Evolutionary conservation across 208 protist species (phyloP).

Genomic region (Tritrichomonas foetus): DNA sequence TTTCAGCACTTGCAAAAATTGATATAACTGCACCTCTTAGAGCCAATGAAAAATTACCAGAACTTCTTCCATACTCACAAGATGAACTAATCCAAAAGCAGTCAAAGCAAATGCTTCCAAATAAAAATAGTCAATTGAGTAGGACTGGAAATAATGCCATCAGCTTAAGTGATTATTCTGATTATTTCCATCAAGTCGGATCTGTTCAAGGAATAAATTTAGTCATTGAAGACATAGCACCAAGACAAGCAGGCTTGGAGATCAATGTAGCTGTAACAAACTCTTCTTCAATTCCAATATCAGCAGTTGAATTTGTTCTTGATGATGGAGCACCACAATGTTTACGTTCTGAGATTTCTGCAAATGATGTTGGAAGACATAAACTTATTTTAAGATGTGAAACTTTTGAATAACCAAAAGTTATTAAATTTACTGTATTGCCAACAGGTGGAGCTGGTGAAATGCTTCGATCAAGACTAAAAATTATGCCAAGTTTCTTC

Average conservation of each 20-base stretch:
- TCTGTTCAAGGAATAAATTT: neutral
- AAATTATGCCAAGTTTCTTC: neutral
- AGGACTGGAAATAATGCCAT: neutral
- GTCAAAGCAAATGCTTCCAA: neutral
- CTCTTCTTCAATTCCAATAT: conserved; percentile 5
- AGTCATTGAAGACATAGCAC: neutral
- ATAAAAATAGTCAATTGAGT: neutral
- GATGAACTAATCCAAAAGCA: neutral
- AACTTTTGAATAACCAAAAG: neutral
- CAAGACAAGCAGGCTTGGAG: neutral
- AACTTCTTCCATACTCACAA: neutral
- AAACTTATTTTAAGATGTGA: neutral
- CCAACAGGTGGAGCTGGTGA: conserved; percentile 14
- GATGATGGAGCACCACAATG: conserved; percentile 1
- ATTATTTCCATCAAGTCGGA: neutral
- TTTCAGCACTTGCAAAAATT: neutral
- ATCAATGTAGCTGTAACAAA: neutral
- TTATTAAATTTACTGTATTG: neutral
- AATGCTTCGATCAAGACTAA: neutral
- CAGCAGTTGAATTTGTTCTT: neutral
- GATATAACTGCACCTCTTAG: neutral
- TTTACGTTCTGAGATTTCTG: neutral
- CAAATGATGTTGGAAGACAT: neutral
- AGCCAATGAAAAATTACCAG: neutral
- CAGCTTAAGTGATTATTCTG: neutral